phyloP scores from a whole-genome alignment of 2,329 filamentous ascomycete genomes.

The Elsinoe arachidis region DNA sequence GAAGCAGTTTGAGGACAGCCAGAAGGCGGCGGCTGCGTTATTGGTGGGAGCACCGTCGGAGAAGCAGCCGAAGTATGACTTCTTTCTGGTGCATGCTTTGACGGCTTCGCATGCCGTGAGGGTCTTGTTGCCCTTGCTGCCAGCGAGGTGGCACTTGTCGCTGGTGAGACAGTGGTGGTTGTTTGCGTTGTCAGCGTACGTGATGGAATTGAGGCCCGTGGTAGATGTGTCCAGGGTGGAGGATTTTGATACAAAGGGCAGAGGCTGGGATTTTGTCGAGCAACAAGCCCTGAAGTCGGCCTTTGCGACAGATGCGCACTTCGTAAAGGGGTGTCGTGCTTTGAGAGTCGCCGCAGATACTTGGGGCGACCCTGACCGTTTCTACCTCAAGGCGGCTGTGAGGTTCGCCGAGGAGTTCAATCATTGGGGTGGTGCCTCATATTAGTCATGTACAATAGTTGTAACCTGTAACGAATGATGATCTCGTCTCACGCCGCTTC shows the following conservation, averaged over 20 bases:
- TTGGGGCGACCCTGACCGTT: conserved; percentile 61
- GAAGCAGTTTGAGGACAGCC: conserved; percentile 66
- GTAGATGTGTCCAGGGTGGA: conserved; percentile 59
- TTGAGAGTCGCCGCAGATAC: conserved; percentile 66
- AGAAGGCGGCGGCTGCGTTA: conserved; percentile 49
- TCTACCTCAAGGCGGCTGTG: conserved; percentile 59
- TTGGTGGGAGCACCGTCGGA: conserved; percentile 51
- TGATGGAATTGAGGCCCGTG: conserved; percentile 62
- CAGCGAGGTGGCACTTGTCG: conserved; percentile 59
- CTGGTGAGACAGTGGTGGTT: conserved; percentile 88
- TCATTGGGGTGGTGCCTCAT: conserved; percentile 49
- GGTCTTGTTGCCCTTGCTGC: conserved; percentile 72
- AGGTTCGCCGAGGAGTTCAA: conserved; percentile 66
- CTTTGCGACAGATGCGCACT: conserved; percentile 68
- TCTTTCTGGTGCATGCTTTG: conserved; percentile 72
- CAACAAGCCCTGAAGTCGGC: conserved; percentile 60
- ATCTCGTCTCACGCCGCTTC: conserved; percentile 1
- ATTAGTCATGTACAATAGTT: conserved; percentile 2
- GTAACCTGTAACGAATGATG: conserved; percentile 3
- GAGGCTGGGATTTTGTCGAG: conserved; percentile 69
- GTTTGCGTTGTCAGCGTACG: conserved; percentile 67
- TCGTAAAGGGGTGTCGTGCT: conserved; percentile 69
- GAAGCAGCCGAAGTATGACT: conserved; percentile 58
- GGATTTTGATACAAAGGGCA: conserved; percentile 50
- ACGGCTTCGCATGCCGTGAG: conserved; percentile 82